Evolutionary conservation across 345 rosid genomes (phyloP), one percentile per base, ranked within the genome.

Genomic region (Brassica napus): DNA sequence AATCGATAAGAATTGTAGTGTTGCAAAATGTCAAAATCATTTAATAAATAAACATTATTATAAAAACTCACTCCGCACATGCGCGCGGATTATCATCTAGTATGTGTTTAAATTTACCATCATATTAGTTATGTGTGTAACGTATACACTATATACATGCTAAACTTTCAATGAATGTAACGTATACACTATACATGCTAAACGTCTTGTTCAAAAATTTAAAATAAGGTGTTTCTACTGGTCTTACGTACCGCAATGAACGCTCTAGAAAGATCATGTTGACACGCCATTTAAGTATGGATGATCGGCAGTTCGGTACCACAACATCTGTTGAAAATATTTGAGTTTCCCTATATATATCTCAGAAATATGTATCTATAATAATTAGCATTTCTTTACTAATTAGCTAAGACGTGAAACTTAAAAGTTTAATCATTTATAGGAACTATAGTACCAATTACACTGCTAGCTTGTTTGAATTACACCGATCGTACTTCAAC

Each of bases 251-350:
- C 3, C 62, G 28, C 63, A 9, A 9, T 58, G 63, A 4, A 58
- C 31, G 63, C 63, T 23, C 63, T 58, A 23, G 11, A 55, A 58
- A 3, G 30, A 58, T 58, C 31, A 58, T 58, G 6, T 23, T 57
- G 63, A 58, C 63, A 58, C 31, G 63, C 31, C 63, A 23, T 58
- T 58, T 30, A 58, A 58, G 63, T 23, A 58, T 57, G 28, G 62
- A 21, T 57, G 62, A 57, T 57, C 6, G 62, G 62, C 30, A 57
- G 26, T 55, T 55, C 30, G 62, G 62, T 57, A 57, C 30, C 62
- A 57, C 10, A 57, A 8, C 0, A 8, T 21, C 1, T 21, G 2
- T 21, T 21, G 62, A 57, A 55, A 8, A 57, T 57, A 57, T 57
- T 21, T 21, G 2, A 21, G 28, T 57, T 57, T 54, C 59, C 4